Base-by-base conservation (phyloP, 176 grass and related monocot species). In the Eragrostis curvula region DNA sequence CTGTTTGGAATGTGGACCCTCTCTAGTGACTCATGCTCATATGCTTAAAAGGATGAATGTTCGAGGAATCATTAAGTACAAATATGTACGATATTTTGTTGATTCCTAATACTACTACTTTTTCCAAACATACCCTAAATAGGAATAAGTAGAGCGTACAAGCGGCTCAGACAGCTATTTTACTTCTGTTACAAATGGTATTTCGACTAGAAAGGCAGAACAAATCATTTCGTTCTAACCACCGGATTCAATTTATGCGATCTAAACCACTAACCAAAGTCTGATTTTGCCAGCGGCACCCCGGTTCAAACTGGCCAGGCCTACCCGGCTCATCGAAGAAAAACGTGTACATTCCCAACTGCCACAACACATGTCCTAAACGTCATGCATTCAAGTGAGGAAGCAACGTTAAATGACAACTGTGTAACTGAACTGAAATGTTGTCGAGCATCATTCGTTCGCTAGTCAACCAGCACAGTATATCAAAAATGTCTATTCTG, bases 401-500 rank as follows among this genome's bases (percentile, higher is more conserved):
- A 3, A 28, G 3, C 6, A 61, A 12, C 9, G 28, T 61, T 61
- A 61, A 12, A 61, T 28, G 12, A 48, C 5, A 56, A 5, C 1
- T 28, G 58, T 14, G 14, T 58, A 24, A 21, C 28, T 28, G 28
- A 61, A 13, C 12, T 61, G 56, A 59, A 59, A 59, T 12, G 58
- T 23, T 61, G 7, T 28, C 24, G 14, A 41, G 66, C 17, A 6
- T 14, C 7, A 25, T 82, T 78, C 78, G 73, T 72, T 82, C 73
- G 8, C 32, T 70, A 14, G 60, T 78, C 56, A 81, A 77, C 70
- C 73, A 50, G 88, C 82, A 78, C 58, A 77, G n/a, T 67, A 66
- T 59, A 0, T 44, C 74, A 78, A 77, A 90, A 85, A 59, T 86
- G 88, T 73, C 66, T 82, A 81, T 78, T 90, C 51, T 3, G n/a